Evolutionary conservation across 257 asterid genomes (phyloP), one percentile per base, ranked within the genome.

Genomic region (Penstemon davidsonii): DNA sequence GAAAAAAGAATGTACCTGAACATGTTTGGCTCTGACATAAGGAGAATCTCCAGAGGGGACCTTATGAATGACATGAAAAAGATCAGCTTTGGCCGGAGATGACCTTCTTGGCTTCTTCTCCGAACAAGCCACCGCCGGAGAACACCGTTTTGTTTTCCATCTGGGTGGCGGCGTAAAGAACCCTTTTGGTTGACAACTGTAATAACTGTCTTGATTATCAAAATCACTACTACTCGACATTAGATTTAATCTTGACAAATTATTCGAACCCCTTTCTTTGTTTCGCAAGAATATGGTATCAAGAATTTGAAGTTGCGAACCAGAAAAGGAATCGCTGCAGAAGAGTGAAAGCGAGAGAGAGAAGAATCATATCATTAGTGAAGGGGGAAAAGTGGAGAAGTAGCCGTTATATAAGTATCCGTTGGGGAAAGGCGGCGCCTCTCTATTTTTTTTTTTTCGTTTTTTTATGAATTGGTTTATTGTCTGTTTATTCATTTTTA

Each of bases 1-100:
- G 43, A 67, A 75, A 75, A 2, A 44, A 43, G 15, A 11, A 62
- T 18, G 50, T 12, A 90, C 99, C 96, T 94, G 99, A 60, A 84
- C 96, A 54, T 79, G 92, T 67, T 94, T 94, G 37, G 99, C 99
- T 69, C 82, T 78, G 39, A 87, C 92, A 65, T 94, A 94, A 1
- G 97, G 96, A 44, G 99, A 94, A 59, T 91, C 89, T 12, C 89
- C 97, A 5, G 89, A 69, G 66, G 99, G 99, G 66, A 94, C 87
- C 61, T 91, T 94, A 64, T 88, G 96, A 72, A 85, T 51, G 59
- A 84, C 78, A 75, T 90, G 96, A 62, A 82, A 91, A 13, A 64
- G 74, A 59, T 81, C 86, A 33, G 37, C 67, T 52, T 66, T 81
- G 57, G 58, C 55, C 39, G 50, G 73, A 13, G 79, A 72, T 4